These are phyloP conservation scores for Corymbia maculata DNA, from an alignment of 345 rosid genomes.

Conservation along the genomic window DNA sequence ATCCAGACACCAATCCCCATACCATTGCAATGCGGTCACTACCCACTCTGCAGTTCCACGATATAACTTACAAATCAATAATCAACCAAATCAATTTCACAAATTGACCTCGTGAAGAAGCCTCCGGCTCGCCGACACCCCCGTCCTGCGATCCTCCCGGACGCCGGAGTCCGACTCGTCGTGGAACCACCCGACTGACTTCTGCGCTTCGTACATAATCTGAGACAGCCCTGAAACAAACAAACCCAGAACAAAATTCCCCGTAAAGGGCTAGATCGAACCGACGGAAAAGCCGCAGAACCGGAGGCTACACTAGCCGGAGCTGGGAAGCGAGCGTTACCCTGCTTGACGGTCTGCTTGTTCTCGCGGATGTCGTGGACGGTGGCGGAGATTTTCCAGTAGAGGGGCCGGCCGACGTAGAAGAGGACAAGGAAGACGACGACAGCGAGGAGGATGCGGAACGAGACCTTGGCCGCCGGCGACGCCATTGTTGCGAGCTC, in stretches of 20 bases:
- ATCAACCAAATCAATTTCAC: background rate
- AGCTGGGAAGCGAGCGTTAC: background rate
- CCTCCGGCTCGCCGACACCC: conserved; percentile 19
- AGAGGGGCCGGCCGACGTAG: conserved; percentile 77
- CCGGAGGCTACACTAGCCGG: background rate
- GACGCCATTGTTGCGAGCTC: conserved; percentile 13
- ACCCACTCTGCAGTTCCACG: background rate
- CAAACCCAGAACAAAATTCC: background rate
- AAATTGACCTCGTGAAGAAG: conserved; percentile 13
- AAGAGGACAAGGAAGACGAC: conserved; percentile 32
- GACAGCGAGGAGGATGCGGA: conserved; percentile 23
- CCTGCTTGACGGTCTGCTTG: conserved; percentile 76
- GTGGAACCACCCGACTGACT: conserved; percentile 69
- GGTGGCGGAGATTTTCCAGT: conserved; percentile 94
- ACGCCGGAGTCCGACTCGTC: conserved; percentile 52
- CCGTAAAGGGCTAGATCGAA: background rate
- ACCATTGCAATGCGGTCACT: background rate
- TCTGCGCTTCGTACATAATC: conserved; percentile 68
- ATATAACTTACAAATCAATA: background rate
- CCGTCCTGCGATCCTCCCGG: conserved; percentile 6
- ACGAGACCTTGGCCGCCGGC: conserved; percentile 22
- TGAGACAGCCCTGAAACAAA: conserved; percentile 42
- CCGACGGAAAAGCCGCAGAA: background rate
- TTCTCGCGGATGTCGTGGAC: conserved; percentile 78
- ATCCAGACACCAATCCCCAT: background rate